Base-by-base conservation (phyloP, 192 early-diverging fungal species). In the Dimargaris verticillata region DNA sequence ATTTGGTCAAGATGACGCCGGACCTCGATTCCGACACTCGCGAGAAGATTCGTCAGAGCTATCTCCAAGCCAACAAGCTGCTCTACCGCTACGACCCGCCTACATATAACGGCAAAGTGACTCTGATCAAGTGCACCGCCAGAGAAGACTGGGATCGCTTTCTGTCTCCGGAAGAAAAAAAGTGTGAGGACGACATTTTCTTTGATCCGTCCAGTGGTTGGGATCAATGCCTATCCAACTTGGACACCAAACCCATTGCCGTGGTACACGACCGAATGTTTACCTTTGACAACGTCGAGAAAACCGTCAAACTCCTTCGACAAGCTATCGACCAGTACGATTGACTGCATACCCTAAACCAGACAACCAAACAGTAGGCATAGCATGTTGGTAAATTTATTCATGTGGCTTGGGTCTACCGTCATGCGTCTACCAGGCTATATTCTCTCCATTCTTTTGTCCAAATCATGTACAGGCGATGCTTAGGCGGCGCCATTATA, bases 21-120 rank as follows among this genome's bases (percentile, higher is more conserved):
- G 43, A 33, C n/a, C 15, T 41, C 20, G 57, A 59, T 26, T 18
- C 57, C 13, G 38, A 59, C 57, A 59, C 41, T 1, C n/a, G n/a
- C 6, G 12, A 25, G 38, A 59, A 59, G 43, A 59, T 59, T 18
- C 57, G 57, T 38, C 38, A 59, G 57, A 42, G 33, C n/a, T 59
- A 59, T n/a, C 57, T 33, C 17, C 33, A 59, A 17, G 33, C 43
- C 14, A 28, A 59, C 33, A 20, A 43, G 11, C 57, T 59, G 33
- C 33, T 59, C 17, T 25, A 13, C 42, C 7, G 12, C n/a, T 33
- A 59, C 43, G 20, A 17, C n/a, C 33, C 57, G 6, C 26, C 38
- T 5, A 11, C 33, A 2, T 59, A 59, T 22, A 15, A 59, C 42
- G 57, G 57, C 20, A 59, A 59, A 24, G 57, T 59, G 33, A 59